Base-by-base conservation (phyloP, 208 protist species). In the Leptomonas pyrrhocoris region DNA sequence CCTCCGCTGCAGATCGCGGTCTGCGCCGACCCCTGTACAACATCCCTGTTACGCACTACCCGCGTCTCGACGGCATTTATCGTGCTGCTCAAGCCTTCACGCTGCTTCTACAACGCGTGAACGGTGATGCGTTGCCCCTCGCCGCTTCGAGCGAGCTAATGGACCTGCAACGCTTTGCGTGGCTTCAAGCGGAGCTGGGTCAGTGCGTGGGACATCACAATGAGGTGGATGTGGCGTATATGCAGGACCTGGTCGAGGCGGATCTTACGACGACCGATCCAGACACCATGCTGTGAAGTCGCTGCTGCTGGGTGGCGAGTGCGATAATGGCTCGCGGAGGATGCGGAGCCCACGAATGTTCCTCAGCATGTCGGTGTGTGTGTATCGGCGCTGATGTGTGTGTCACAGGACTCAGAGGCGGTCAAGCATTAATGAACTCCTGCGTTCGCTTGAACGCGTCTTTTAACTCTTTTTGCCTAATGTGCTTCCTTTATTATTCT, bases 231-330 rank as follows among this genome's bases (percentile, higher is more conserved):
- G 61, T 79, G 46, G 65, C 31, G 40, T 88, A 79, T 43, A 59
- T 82, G 49, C 50, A 59, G 8, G 53, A 68, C 23, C 48, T 86
- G 2, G 15, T 90, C 9, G 77, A 82, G 51, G 58, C 63, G 19
- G 84, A 90, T 46, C 70, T 90, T 19, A 79, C 66, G 2, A 70
- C 19, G 8, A 60, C 71, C 0, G 68, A 83, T 36, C 68, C 78
- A 1, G 78, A 81, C 34, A 81, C 77, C 13, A 51, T 62, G 65
- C 21, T 71, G 27, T 77, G 54, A 69, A 9, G 19, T 38, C 34
- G 7, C 9, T 9, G 34, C 34, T 38, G 34, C n/a, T 38, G 34
- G 34, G 34, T 9, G 34, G 34, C 9, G 34, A 3, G 3, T 38
- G 34, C 9, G 34, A n/a, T 38, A 9, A 38, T 38, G 34, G 34